These are phyloP conservation scores for Geosmithia putterillii DNA, from an alignment of 2,329 filamentous ascomycete genomes.

Conservation along the genomic window DNA sequence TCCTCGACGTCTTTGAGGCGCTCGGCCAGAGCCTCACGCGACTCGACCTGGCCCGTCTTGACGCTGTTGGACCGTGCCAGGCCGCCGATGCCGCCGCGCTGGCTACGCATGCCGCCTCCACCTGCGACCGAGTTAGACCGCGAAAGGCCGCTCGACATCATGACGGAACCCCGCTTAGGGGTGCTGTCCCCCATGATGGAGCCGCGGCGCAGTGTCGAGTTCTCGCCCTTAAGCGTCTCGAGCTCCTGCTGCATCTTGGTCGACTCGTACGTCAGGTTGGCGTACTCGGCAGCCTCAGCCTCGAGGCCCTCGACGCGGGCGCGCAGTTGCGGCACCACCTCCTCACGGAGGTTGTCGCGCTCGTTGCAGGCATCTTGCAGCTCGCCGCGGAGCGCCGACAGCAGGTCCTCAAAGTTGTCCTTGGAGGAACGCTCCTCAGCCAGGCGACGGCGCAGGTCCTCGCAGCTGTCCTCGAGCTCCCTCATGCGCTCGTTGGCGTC, in stretches of 20 bases:
- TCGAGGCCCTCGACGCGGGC: conserved; percentile 70
- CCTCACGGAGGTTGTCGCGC: conserved; percentile 81
- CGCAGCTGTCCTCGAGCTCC: conserved; percentile 69
- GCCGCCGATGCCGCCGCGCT: conserved; percentile 20
- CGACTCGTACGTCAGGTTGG: conserved; percentile 66
- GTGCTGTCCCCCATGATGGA: conserved; percentile 8
- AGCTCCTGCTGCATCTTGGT: conserved; percentile 82
- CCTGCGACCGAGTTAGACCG: conserved; percentile 58
- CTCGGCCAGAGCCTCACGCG: conserved; percentile 60
- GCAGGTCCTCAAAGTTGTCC: conserved; percentile 85
- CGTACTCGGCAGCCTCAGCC: conserved; percentile 56
- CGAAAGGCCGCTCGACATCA: conserved; percentile 36
- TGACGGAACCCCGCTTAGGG: conserved; percentile 4
- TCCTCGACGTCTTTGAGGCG: conserved; percentile 85
- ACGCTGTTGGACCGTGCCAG: conserved; percentile 50
- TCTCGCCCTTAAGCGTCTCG: conserved; percentile 55
- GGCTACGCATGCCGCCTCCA: conserved; percentile 25
- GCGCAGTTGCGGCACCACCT: conserved; percentile 69
- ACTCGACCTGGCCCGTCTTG: conserved; percentile 38
- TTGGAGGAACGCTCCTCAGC: conserved; percentile 78
- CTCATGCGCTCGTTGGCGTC: conserved; percentile 51
- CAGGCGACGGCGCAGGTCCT: conserved; percentile 71
- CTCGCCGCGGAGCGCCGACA: conserved; percentile 73
- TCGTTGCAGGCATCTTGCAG: conserved; percentile 75
- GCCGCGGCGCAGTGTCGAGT: conserved; percentile 40